phyloP scores from a whole-genome alignment of 805 yeast species.

The Saccharomycopsis babjevae region DNA sequence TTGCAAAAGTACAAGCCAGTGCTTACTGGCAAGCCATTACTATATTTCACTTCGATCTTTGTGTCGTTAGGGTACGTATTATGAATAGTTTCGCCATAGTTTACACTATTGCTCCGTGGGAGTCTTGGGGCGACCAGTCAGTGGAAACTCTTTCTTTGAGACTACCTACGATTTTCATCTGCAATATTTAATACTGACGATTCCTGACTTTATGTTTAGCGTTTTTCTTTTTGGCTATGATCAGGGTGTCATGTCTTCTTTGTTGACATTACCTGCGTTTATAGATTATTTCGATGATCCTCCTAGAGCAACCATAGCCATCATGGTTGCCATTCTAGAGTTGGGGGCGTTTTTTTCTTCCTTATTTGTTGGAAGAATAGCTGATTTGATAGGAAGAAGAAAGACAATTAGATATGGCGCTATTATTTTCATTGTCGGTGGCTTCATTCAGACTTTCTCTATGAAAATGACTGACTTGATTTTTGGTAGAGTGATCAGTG shows the following conservation, averaged over 20 bases:
- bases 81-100: too few relatives aligned
- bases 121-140: too few relatives aligned
- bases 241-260: conserved; percentile 87
- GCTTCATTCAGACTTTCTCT: conserved; percentile 59
- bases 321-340: conserved; percentile 82
- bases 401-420: conserved; percentile 76
- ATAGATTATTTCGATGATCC: conserved; percentile 62
- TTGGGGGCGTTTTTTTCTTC: conserved; percentile 80
- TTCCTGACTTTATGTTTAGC: conserved; percentile 14
- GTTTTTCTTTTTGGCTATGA: conserved; percentile 71
- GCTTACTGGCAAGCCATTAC: conserved; percentile 18
- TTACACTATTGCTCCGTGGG: too few relatives aligned
- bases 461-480: conserved; percentile 44
- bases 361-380: conserved; percentile 63
- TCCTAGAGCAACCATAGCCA: conserved; percentile 62
- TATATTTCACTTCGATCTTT: conserved; percentile 31
- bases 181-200: background rate
- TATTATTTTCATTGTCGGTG: conserved; percentile 66
- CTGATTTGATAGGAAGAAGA: conserved; percentile 73
- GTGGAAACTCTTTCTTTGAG: too few relatives aligned
- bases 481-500: conserved; percentile 69
- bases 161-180: background rate
- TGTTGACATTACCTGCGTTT: conserved; percentile 66
- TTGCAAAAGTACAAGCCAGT: conserved; percentile 13
- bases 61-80: conserved; percentile 27